Evolutionary conservation across 2,329 filamentous ascomycete species (phyloP), one percentile per base, ranked within the genome.

Genomic region (Claviceps monticola): DNA sequence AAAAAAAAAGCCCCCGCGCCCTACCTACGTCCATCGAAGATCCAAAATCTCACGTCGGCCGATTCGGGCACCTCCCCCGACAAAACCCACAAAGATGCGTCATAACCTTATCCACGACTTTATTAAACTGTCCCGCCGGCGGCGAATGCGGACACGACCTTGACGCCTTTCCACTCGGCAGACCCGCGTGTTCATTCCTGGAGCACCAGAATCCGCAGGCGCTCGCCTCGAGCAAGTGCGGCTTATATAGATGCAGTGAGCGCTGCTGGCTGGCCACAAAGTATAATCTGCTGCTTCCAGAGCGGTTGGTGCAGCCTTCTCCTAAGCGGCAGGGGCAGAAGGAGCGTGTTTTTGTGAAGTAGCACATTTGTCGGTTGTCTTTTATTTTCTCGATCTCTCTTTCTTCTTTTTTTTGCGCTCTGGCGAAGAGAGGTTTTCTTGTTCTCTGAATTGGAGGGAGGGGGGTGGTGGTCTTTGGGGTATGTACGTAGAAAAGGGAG

Each of bases 281-380:
- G 9, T 26, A 34, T 34, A 39, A 16, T 14, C 23, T 41, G 8
- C 44, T 19, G 34, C 8, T 17, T 4, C 11, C 5, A 5, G 50
- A 19, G 37, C 51, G 44, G 23, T 34, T 14, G 14, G 46, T 42
- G 46, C 51, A 52, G 42, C 48, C 16, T 36, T 13, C 14, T 39
- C 42, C 34, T 3, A 52, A 11, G 37, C 36, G 19, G 41, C 51
- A 55, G 26, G 43, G 43, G 50, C 51, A 51, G 21, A 19, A 48
- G 14, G 48, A 29, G 34, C 50, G 43, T 38, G 52, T 43, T 39
- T 49, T 42, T 11, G 34, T 46, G 46, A n/a, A 52, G 46, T 47
- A 26, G 49, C 48, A 53, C 48, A 50, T 53, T 46, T 39, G 14
- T 29, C 29, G 2, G 2, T 8, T 29, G 6, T 5, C 17, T 3